These are phyloP conservation scores for Glebionis coronaria DNA, from an alignment of 129 eudicot genomes.

Conservation along the genomic window DNA sequence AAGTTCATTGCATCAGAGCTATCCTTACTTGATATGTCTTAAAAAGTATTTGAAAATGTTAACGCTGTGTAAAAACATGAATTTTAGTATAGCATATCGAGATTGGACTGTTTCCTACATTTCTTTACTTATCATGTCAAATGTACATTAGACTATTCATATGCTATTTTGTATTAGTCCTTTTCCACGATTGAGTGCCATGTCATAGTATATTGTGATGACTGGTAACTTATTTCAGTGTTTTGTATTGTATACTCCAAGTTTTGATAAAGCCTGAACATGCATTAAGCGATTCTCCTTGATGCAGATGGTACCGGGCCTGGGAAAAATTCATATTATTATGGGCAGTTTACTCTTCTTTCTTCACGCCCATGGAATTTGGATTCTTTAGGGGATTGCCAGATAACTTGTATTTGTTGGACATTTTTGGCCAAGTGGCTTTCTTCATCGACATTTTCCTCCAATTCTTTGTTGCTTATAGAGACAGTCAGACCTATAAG, in stretches of 20 bases:
- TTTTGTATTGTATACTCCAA: not conserved
- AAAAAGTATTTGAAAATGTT: not conserved
- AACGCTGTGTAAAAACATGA: not conserved
- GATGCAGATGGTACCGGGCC: constrained; percentile 82
- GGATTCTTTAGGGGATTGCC: constrained; percentile 96
- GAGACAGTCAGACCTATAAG: constrained; percentile 73
- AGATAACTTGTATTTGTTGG: constrained; percentile 56
- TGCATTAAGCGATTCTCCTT: not conserved
- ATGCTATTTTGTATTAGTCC: not conserved
- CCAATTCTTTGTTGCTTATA: constrained; percentile 77
- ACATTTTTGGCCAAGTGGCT: constrained; percentile 68
- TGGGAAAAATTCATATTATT: constrained; percentile 81
- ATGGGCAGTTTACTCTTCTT: constrained; percentile 93
- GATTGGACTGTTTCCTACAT: not conserved
- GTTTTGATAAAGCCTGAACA: not conserved
- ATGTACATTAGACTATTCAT: not conserved
- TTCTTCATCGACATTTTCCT: constrained; percentile 71
- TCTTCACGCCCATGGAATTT: constrained; percentile 95
- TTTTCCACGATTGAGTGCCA: not conserved
- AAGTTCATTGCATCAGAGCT: not conserved
- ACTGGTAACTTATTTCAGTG: too few species aligned
- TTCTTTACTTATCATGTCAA: not conserved
- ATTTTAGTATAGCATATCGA: too few species aligned
- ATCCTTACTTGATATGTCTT: not conserved
- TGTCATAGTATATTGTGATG: not conserved